phyloP scores from a whole-genome alignment of 345 rosid genomes.

The Sisymbrium altissimum region DNA sequence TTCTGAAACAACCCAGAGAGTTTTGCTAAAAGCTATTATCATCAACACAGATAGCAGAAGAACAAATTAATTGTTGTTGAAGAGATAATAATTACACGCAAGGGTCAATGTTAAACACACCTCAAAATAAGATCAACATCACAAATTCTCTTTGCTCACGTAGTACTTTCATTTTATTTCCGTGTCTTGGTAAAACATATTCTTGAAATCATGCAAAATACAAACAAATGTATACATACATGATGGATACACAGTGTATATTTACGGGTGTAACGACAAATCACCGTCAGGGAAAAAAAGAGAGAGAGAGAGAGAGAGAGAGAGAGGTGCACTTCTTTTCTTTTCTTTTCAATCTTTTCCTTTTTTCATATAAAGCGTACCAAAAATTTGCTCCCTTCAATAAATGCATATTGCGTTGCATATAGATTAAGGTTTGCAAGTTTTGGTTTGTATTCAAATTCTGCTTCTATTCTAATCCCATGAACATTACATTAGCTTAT shows the following conservation, averaged over 20 bases:
- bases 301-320: neutral
- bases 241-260: neutral
- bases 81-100: neutral
- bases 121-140: neutral
- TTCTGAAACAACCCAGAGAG: constrained; percentile 16
- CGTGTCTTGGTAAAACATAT: neutral
- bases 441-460: constrained; percentile 8
- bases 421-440: constrained; percentile 13
- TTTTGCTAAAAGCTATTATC: constrained; percentile 5
- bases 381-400: neutral
- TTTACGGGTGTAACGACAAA: constrained; percentile 18
- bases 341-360: neutral
- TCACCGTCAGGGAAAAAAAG: neutral
- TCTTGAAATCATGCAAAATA: constrained; percentile 9
- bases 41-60: neutral
- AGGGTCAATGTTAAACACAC: neutral
- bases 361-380: constrained; percentile 8
- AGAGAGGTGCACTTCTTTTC: neutral
- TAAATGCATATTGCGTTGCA: constrained; percentile 18
- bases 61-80: neutral
- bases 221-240: constrained; percentile 12
- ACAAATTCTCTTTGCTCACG: neutral
- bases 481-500: no score
- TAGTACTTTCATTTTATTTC: neutral
- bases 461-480: neutral